These are phyloP conservation scores for Anethum foeniculum DNA, from an alignment of 140 eudicot genomes.

Conservation along the genomic window DNA sequence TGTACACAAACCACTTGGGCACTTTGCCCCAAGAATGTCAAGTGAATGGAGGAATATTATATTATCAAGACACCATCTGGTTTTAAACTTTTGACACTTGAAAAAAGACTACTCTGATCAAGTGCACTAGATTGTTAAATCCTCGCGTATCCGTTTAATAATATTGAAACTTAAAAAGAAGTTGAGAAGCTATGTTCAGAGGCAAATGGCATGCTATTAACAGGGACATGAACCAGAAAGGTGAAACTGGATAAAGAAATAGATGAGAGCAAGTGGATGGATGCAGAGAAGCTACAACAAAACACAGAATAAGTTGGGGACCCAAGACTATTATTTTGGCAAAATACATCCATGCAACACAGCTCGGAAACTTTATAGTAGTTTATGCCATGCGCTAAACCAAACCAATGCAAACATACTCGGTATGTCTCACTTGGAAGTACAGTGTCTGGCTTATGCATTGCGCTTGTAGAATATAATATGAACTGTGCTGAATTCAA, in stretches of 20 bases:
- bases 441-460: not conserved
- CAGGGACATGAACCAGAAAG: not conserved
- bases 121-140: constrained; percentile 1
- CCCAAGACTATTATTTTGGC: not conserved
- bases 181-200: not conserved
- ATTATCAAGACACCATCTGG: not conserved
- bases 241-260: constrained; percentile 7
- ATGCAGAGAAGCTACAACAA: constrained; percentile 18
- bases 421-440: not conserved
- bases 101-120: not conserved
- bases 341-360: constrained; percentile 7
- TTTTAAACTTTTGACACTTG: not conserved
- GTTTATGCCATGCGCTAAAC: not conserved
- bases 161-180: not conserved
- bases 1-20: not conserved
- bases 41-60: not conserved
- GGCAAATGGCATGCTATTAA: not conserved
- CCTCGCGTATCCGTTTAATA: not conserved
- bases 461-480: not conserved
- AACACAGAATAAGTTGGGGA: constrained; percentile 16
- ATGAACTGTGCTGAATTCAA: not conserved
- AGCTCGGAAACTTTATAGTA: not conserved
- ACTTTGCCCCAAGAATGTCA: not conserved
- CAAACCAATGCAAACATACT: not conserved
- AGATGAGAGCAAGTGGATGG: constrained; percentile 10